phyloP scores from a whole-genome alignment of 306 rosid genomes.

The Sophora flavescens region DNA sequence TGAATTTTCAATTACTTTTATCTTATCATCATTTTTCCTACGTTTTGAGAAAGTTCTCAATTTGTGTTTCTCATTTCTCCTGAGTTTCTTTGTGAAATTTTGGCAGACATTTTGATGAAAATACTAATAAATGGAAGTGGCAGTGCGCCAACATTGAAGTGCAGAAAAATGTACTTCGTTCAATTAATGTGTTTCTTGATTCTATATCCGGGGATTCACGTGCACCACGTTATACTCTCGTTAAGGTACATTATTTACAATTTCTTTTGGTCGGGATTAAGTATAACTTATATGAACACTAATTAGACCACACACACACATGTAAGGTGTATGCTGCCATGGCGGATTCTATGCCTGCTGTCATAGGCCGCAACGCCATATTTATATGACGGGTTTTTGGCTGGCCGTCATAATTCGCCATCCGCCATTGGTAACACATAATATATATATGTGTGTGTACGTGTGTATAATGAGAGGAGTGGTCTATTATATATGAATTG shows the following conservation, averaged over 20 bases:
- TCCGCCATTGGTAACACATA: too few species aligned
- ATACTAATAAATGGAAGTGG: slow-evolving; percentile 76
- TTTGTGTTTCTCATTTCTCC: not conserved
- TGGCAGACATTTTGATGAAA: slow-evolving; percentile 59
- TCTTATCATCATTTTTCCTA: not conserved
- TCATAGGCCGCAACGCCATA: too few species aligned
- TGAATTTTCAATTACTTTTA: not conserved
- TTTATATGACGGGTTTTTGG: too few species aligned
- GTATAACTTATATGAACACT: not conserved
- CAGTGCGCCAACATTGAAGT: slow-evolving; percentile 75
- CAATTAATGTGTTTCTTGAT: slow-evolving; percentile 71
- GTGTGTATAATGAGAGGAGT: not conserved
- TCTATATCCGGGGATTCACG: slow-evolving; percentile 60
- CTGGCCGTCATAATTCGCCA: too few species aligned
- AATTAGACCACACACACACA: too few species aligned
- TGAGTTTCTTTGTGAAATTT: not conserved
- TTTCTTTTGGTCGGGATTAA: not conserved
- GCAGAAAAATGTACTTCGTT: slow-evolving; percentile 74
- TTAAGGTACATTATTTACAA: slow-evolving; percentile 59
- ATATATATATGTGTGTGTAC: too few species aligned
- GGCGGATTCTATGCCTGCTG: too few species aligned
- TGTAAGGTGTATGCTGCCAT: too few species aligned
- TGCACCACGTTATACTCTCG: slow-evolving; percentile 52
- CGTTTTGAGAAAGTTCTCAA: too few species aligned
- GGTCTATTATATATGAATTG: slow-evolving; percentile 4